Evolutionary conservation across 352 stramenopile genomes (phyloP).

Genomic region (Globisporangium perplexum): DNA sequence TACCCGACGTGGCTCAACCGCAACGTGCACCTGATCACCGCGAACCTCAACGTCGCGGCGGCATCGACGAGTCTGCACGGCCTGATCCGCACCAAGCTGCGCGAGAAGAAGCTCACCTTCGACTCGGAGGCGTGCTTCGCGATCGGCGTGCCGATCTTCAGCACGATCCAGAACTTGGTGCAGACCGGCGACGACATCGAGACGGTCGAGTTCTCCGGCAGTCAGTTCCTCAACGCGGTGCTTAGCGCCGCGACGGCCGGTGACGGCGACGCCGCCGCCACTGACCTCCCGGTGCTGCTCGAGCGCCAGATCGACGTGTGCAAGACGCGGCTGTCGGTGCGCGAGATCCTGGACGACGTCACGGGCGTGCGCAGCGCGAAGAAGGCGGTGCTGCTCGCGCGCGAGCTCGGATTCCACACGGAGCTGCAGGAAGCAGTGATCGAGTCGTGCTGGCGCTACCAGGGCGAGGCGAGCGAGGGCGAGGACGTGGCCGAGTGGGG

Average conservation of each 20-base stretch:
- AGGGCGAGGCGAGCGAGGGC: conserved; percentile 8
- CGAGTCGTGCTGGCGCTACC: conserved; percentile 32
- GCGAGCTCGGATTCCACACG: conserved; percentile 87
- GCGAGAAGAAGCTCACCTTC: conserved; percentile 87
- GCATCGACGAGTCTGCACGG: conserved; percentile 67
- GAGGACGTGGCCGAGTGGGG: conserved; percentile 38
- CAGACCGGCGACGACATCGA: conserved; percentile 90
- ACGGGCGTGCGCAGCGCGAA: conserved; percentile 85
- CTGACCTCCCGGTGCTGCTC: conserved; percentile 64
- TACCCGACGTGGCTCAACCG: conserved; percentile 88
- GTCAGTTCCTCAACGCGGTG: conserved; percentile 80
- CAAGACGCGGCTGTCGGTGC: conserved; percentile 42
- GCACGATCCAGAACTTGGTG: conserved; percentile 90
- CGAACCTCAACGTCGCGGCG: conserved; percentile 88
- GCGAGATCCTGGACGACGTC: conserved; percentile 91
- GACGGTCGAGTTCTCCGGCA: conserved; percentile 88
- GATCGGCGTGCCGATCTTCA: conserved; percentile 90
- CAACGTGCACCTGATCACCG: conserved; percentile 92
- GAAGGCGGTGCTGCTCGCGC: conserved; percentile 91
- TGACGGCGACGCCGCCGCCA: conserved; percentile 9
- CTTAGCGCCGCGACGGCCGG: conserved; percentile 36
- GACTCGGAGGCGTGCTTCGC: conserved; percentile 74
- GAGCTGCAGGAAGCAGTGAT: conserved; percentile 70
- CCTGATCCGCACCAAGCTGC: conserved; percentile 60
- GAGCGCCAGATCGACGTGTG: conserved; percentile 53